Conservation (phyloP, 805 yeast genomes). For the Metschnikowia borealis region DNA sequence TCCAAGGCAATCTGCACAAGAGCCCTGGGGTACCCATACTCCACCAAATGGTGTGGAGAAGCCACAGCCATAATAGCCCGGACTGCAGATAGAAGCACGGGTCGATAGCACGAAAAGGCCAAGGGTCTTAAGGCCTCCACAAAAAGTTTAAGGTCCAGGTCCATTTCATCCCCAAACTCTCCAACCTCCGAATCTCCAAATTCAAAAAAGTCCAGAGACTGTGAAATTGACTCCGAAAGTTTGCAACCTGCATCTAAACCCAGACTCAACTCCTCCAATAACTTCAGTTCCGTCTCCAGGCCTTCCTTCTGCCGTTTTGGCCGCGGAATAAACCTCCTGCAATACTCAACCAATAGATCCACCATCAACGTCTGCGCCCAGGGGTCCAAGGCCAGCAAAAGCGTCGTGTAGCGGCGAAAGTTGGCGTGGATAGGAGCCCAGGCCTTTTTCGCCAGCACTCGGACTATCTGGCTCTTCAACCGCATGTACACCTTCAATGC, state of each 20-base stretch:
- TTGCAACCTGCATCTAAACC: too few species aligned
- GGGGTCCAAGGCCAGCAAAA: conserved; percentile 55
- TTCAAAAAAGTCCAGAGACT: too few species aligned
- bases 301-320: conserved; percentile 32
- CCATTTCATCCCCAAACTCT: conserved; percentile 22
- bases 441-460: conserved; percentile 28
- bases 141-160: conserved; percentile 57
- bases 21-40: conserved; percentile 46
- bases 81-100: conserved; percentile 58
- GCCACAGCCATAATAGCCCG: conserved; percentile 56
- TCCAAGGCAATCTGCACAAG: conserved; percentile 43
- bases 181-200: too few species aligned
- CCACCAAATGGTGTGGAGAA: conserved; percentile 49
- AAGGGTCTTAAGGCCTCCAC: conserved; percentile 45
- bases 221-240: too few species aligned
- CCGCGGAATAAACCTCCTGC: conserved; percentile 53
- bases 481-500: conserved; percentile 56
- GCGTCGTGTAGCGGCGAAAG: conserved; percentile 53
- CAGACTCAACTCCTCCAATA: too few species aligned
- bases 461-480: conserved; percentile 25
- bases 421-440: conserved; percentile 70
- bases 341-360: conserved; percentile 64
- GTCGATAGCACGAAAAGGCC: conserved; percentile 49
- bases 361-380: conserved; percentile 63
- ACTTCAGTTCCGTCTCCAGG: too few species aligned